These are phyloP conservation scores for Entomortierella parvispora DNA, from an alignment of 192 early-diverging fungal species.

Conservation along the genomic window DNA sequence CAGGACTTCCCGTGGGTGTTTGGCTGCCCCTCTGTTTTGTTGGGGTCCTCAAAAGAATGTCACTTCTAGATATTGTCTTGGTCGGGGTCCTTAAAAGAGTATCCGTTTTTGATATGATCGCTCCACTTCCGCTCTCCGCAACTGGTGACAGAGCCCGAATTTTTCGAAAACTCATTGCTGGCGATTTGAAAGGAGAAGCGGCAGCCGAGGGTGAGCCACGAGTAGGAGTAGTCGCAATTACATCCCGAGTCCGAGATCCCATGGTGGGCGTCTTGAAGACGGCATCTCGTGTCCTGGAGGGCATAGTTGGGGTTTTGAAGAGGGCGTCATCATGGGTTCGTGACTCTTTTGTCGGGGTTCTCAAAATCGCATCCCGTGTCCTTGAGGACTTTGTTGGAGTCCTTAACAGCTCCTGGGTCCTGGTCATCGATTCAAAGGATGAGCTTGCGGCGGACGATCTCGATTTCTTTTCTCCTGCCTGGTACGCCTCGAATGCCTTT, in stretches of 20 bases:
- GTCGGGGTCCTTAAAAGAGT: no score
- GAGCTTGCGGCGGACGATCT: not conserved
- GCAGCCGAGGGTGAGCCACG: not conserved
- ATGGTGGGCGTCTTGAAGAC: conserved; percentile 13
- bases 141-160: no score
- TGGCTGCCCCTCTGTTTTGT: no score
- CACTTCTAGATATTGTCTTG: no score
- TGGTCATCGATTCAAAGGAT: not conserved
- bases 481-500: conserved; percentile 17
- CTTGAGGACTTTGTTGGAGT: conserved; percentile 8
- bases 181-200: no score
- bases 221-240: not conserved
- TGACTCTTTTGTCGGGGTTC: not conserved
- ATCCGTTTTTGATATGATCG: no score
- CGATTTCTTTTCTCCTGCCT: not conserved
- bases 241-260: conserved; percentile 8
- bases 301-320: no score
- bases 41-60: no score
- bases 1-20: not conserved
- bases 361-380: not conserved
- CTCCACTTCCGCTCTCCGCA: no score
- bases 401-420: not conserved
- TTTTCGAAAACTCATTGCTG: no score
- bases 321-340: no score
- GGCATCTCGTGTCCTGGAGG: not conserved